Evolutionary conservation across 495 filamentous ascomycete species (phyloP).

Genomic region (Podospora australis): DNA sequence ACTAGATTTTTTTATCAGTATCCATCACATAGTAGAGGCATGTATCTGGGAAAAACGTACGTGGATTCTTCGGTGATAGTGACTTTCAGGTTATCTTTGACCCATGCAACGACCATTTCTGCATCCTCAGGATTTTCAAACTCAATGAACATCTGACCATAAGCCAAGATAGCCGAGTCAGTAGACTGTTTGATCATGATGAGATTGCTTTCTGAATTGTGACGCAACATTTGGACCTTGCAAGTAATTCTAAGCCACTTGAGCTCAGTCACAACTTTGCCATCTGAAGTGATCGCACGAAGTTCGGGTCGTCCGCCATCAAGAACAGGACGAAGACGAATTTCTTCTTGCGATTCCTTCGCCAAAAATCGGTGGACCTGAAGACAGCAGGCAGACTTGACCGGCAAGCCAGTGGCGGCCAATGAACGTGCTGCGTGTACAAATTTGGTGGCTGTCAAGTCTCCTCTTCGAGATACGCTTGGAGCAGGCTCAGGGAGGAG

Average conservation of each 20-base stretch:
- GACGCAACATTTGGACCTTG: slow-evolving; percentile 1
- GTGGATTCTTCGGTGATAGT: not conserved
- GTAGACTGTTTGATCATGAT: slow-evolving; percentile 15
- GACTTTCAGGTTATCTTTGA: not conserved
- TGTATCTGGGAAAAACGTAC: slow-evolving; percentile 10
- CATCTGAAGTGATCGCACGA: slow-evolving; percentile 10
- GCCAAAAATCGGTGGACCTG: too few species aligned
- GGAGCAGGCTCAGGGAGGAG: slow-evolving; percentile 3
- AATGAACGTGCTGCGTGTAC: not conserved
- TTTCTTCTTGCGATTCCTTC: too few species aligned
- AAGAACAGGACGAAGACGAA: too few species aligned
- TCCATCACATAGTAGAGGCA: too few species aligned
- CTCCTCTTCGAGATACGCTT: slow-evolving; percentile 14
- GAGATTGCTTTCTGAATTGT: slow-evolving; percentile 2
- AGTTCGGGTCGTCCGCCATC: slow-evolving; percentile 10
- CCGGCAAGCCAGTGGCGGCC: too few species aligned
- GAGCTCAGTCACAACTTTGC: not conserved
- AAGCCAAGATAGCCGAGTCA: slow-evolving; percentile 3
- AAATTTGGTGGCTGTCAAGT: slow-evolving; percentile 7
- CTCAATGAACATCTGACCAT: slow-evolving; percentile 4
- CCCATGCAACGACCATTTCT: slow-evolving; percentile 7
- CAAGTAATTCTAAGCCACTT: slow-evolving; percentile 19
- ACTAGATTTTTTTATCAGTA: slow-evolving; percentile 2
- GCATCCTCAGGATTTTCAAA: slow-evolving; percentile 6
- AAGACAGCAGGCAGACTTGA: too few species aligned